Base-by-base conservation (phyloP, 768 basidiomycete genomes). In the Lactifluus volemus region DNA sequence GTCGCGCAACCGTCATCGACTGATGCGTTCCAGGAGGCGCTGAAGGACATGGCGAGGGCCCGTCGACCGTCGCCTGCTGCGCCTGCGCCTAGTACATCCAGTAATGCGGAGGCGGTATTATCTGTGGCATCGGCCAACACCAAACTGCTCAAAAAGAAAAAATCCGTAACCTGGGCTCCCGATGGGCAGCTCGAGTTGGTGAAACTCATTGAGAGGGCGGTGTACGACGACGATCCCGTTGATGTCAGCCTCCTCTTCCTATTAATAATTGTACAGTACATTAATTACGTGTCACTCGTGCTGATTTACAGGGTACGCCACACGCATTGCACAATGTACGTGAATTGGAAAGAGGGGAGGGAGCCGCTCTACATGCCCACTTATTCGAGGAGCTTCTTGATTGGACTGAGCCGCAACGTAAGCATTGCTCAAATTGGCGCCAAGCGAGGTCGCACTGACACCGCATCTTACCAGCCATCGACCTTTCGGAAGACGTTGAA, bases 191-290 rank as follows among this genome's bases (percentile, higher is more conserved):
- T 93, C 66, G 88, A 85, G 76, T 77, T 81, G 68, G 78, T 93
- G 72, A 84, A 83, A 73, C 73, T 84, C 71, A 93, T 93, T 75
- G 89, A 92, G 76, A 83, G 81, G 69, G 90, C 92, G 65, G 78
- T 92, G 68, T 93, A 93, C 76, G 92, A 92, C 68, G 91, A 92
- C 73, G 92, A 92, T 78, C 83, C 84, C 68, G 78, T 82, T 77
- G 86, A 89, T 81, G 91, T 92, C 82, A 85, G 89, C 82, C 68
- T 69, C 75, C 72, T 76, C 69, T 73, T 70, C 73, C 72, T 73
- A 70, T 70, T 65, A 67, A 67, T 67, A 56, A 67, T 67, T 68
- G 67, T 76, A 78, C 70, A 69, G 68, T 77, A 82, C 76, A 76
- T 84, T 84, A 80, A 83, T 70, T 68, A 63, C 59, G 63, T 78